Percentiles rank a stretch among this genome's conserved stretches.
These are phyloP conservation scores for Rhodotorula diobovata DNA, from an alignment of 768 basidiomycete species.

Conservation along the genomic window DNA sequence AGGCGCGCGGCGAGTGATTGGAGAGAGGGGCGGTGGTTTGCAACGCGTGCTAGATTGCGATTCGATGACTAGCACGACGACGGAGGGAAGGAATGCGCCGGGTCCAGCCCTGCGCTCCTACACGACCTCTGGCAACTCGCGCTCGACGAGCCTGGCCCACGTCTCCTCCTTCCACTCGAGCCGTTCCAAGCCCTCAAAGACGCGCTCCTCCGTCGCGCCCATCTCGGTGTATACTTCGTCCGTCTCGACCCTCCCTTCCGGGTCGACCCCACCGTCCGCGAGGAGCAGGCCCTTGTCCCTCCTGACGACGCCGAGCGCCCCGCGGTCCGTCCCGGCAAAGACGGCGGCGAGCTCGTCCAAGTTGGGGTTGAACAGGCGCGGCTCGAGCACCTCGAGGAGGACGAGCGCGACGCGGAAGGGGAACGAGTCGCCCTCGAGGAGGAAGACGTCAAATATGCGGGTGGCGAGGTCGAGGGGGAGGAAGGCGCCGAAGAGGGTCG, in stretches of 20 bases:
- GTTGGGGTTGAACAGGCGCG: conserved; percentile 83
- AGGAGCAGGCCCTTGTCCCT: conserved; percentile 28
- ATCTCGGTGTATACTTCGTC: conserved; percentile 87
- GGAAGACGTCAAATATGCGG: conserved; percentile 77
- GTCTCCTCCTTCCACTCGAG: conserved; percentile 90
- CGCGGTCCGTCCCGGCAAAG: conserved; percentile 38
- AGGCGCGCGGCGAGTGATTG: background rate
- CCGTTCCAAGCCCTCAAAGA: conserved; percentile 74
- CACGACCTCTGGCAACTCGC: conserved; percentile 74
- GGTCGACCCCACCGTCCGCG: conserved; percentile 1
- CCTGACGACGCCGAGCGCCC: conserved; percentile 52
- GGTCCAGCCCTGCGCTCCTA: background rate
- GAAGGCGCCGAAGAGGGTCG: conserved; percentile 75
- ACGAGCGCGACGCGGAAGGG: conserved; percentile 78
- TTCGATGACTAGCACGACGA: no score
- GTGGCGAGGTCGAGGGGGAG: conserved; percentile 88
- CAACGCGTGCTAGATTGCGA: no score
- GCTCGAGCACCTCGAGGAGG: conserved; percentile 73
- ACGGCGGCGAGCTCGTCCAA: conserved; percentile 73
- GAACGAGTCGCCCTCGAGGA: conserved; percentile 87
- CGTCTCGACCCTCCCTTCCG: conserved; percentile 64
- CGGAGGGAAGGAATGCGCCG: no score
- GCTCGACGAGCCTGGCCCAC: conserved; percentile 72
- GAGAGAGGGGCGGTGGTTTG: no score
- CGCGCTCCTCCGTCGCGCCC: conserved; percentile 72